phyloP scores from a whole-genome alignment of 2,329 filamentous ascomycete species.

The Hymenoscyphus scutula region DNA sequence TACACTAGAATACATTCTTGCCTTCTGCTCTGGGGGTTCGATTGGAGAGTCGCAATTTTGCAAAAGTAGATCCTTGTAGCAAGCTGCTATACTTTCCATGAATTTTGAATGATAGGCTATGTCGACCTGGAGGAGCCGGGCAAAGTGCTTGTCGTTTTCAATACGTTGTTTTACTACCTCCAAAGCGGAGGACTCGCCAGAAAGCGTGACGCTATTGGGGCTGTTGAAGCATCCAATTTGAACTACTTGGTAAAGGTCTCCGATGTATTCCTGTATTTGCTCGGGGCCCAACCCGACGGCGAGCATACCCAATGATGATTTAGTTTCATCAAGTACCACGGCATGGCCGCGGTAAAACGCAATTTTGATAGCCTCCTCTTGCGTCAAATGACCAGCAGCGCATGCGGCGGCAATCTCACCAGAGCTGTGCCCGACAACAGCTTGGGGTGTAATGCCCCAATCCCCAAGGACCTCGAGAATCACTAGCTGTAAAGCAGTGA shows the following conservation, averaged over 20 bases:
- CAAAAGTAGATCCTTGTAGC: conserved; percentile 10
- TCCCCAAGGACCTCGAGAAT: conserved; percentile 43
- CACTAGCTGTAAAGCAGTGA: conserved; percentile 14
- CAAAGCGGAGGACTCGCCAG: conserved; percentile 19
- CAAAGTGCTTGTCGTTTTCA: conserved; percentile 16
- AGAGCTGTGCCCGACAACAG: conserved; percentile 45
- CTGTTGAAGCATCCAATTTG: conserved; percentile 34
- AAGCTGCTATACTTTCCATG: conserved; percentile 13
- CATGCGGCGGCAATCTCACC: conserved; percentile 50
- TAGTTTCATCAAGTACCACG: neutral
- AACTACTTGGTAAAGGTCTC: neutral
- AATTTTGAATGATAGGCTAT: conserved; percentile 33
- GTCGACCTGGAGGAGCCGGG: conserved; percentile 27
- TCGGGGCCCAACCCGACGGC: conserved; percentile 21
- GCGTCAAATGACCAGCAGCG: conserved; percentile 37
- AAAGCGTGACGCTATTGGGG: conserved; percentile 29
- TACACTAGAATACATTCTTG: conserved; percentile 11
- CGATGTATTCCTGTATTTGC: conserved; percentile 7
- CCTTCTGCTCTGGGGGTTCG: neutral
- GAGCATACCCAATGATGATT: conserved; percentile 14
- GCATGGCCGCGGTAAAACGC: conserved; percentile 18
- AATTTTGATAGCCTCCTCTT: conserved; percentile 18
- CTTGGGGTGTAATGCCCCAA: conserved; percentile 41
- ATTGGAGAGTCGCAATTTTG: neutral
- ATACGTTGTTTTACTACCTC: conserved; percentile 18